These are phyloP conservation scores for Cladosporium sp. DNA, from an alignment of 2,329 filamentous ascomycete species.

Conservation along the genomic window DNA sequence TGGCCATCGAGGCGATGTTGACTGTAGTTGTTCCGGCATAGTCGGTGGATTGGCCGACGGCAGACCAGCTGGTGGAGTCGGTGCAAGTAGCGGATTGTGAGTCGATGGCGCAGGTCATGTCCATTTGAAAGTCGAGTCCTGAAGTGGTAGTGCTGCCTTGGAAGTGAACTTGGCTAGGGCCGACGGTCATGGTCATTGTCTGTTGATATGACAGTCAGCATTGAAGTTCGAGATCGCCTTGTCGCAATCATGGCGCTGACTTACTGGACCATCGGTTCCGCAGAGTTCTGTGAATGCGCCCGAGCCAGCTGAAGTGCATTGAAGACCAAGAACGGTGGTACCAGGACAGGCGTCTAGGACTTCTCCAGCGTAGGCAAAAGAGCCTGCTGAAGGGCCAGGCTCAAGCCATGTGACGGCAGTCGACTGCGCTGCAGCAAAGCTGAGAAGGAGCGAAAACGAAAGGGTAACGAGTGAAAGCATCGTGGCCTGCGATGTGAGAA, in stretches of 20 bases:
- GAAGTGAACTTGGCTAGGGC: constrained; percentile 10
- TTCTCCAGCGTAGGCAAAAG: constrained; percentile 5
- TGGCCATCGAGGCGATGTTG: constrained; percentile 3
- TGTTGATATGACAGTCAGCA: neutral
- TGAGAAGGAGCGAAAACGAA: constrained; percentile 5
- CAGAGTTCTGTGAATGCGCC: constrained; percentile 2
- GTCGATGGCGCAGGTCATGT: constrained; percentile 10
- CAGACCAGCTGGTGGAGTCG: constrained; percentile 13
- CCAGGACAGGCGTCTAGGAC: constrained; percentile 10
- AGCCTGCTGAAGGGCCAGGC: constrained; percentile 4
- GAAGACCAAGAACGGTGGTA: constrained; percentile 9
- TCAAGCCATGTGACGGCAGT: constrained; percentile 9
- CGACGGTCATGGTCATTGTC: constrained; percentile 10
- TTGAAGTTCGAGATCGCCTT: neutral
- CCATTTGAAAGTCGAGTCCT: constrained; percentile 10
- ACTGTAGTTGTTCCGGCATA: constrained; percentile 2
- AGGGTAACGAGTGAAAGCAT: constrained; percentile 13
- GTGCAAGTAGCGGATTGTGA: constrained; percentile 7
- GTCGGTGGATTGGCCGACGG: constrained; percentile 5
- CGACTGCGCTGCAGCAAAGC: constrained; percentile 2
- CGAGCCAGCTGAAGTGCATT: constrained; percentile 5
- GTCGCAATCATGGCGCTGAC: neutral
- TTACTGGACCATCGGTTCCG: constrained; percentile 5
- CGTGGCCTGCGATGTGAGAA: constrained; percentile 2
- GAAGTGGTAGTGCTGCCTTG: constrained; percentile 2